Evolutionary conservation across 2,329 filamentous ascomycete genomes (phyloP).

Genomic region (Botrytis sinoallii): DNA sequence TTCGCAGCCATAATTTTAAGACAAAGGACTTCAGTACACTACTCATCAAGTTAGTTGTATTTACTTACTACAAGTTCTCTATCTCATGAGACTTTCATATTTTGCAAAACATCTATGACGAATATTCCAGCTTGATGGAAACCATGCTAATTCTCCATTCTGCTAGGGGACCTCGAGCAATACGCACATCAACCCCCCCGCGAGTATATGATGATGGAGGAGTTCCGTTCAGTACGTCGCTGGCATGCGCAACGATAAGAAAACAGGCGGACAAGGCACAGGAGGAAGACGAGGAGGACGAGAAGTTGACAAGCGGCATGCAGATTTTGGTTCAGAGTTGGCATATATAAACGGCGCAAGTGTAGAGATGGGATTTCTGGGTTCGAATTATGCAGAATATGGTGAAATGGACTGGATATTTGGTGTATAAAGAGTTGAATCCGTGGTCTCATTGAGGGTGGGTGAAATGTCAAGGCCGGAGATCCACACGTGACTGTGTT

Average conservation of each 20-base stretch:
- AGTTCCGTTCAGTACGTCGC: not conserved
- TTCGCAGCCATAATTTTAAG: not conserved
- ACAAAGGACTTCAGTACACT: rapidly evolving
- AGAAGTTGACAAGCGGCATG: not conserved
- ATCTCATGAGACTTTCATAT: too few relatives aligned
- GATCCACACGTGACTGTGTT: too few relatives aligned
- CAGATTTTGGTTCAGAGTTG: not conserved
- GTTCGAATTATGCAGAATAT: too few relatives aligned
- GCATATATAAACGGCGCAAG: not conserved
- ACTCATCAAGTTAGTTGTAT: not conserved
- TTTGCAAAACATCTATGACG: too few relatives aligned
- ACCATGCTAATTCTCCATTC: not conserved
- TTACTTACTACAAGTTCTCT: too few relatives aligned
- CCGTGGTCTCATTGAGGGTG: too few relatives aligned
- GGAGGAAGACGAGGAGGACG: not conserved
- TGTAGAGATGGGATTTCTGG: too few relatives aligned
- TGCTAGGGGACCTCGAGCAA: not conserved
- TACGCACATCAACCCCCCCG: rapidly evolving
- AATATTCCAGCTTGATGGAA: too few relatives aligned
- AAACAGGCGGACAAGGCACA: rapidly evolving
- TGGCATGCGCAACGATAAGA: not conserved
- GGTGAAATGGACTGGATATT: too few relatives aligned
- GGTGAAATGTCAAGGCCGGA: too few relatives aligned
- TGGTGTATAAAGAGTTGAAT: too few relatives aligned
- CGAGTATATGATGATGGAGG: not conserved